These are phyloP conservation scores for Zasmidium cellare DNA, from an alignment of 2,329 filamentous ascomycete genomes.

Conservation along the genomic window DNA sequence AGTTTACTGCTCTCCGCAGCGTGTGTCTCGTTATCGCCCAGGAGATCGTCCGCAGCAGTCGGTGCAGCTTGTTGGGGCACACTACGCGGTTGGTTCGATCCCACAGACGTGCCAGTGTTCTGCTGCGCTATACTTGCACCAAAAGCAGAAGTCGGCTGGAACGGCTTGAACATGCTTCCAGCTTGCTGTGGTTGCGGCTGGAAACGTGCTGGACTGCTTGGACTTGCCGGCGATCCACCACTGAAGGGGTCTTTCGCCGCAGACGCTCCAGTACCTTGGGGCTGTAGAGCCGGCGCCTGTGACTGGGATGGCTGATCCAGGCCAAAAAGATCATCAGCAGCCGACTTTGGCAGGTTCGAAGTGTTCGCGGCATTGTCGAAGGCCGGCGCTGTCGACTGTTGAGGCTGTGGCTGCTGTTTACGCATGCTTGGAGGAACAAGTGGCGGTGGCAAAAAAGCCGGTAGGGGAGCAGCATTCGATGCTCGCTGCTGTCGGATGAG, in stretches of 20 bases:
- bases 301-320: slow-evolving; percentile 70
- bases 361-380: slow-evolving; percentile 51
- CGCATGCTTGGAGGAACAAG: slow-evolving; percentile 87
- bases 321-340: slow-evolving; percentile 90
- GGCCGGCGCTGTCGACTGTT: slow-evolving; percentile 51
- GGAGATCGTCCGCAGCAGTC: slow-evolving; percentile 72
- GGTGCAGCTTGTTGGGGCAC: slow-evolving; percentile 32
- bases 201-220: slow-evolving; percentile 52
- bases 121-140: slow-evolving; percentile 79
- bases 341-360: slow-evolving; percentile 66
- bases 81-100: slow-evolving; percentile 31
- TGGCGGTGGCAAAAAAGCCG: slow-evolving; percentile 74
- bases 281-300: slow-evolving; percentile 55
- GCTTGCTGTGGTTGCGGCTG: slow-evolving; percentile 33
- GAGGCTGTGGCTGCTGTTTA: slow-evolving; percentile 54
- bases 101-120: slow-evolving; percentile 64
- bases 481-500: slow-evolving; percentile 87
- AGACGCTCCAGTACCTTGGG: slow-evolving; percentile 76
- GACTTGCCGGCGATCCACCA: slow-evolving; percentile 49
- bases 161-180: slow-evolving; percentile 72
- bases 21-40: slow-evolving; percentile 75
- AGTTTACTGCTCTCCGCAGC: slow-evolving; percentile 85
- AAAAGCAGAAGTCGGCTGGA: slow-evolving; percentile 89
- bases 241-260: slow-evolving; percentile 61
- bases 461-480: slow-evolving; percentile 67